Percentiles rank a stretch among this genome's conserved stretches.
Evolutionary conservation across 2,329 filamentous ascomycete genomes (phyloP).

Genomic region (Xylariomycetidae sp.): DNA sequence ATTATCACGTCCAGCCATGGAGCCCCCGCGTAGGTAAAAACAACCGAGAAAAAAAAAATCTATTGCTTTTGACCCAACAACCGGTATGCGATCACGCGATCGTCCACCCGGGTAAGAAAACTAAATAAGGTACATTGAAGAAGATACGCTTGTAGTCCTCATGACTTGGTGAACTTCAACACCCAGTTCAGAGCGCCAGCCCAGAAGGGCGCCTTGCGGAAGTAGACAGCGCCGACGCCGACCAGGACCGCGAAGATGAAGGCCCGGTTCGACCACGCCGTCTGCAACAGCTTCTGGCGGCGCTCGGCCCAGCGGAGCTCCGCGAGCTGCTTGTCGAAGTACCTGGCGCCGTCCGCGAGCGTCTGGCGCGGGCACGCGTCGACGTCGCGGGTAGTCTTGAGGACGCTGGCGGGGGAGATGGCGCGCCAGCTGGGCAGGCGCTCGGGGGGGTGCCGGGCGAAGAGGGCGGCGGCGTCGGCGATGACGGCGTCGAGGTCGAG

Average conservation of each 20-base stretch:
- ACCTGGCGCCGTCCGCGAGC: constrained; percentile 57
- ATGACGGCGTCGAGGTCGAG: constrained; percentile 77
- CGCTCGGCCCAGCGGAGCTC: constrained; percentile 65
- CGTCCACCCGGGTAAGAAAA: no score
- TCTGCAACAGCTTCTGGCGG: constrained; percentile 41
- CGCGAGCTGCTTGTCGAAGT: constrained; percentile 65
- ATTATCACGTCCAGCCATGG: no score
- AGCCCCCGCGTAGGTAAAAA: no score
- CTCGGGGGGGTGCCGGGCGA: constrained; percentile 63
- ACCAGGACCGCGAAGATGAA: constrained; percentile 61
- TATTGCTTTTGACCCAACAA: constrained; percentile 1
- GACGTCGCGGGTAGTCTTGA: constrained; percentile 70
- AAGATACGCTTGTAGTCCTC: no score
- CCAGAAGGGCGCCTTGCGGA: constrained; percentile 44
- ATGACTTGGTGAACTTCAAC: constrained; percentile 1
- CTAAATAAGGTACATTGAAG: no score
- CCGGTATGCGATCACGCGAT: no score
- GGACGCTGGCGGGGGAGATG: constrained; percentile 70
- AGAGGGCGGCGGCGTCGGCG: constrained; percentile 56
- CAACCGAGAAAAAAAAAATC: no score
- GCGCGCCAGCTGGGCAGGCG: constrained; percentile 52
- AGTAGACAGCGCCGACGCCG: constrained; percentile 61
- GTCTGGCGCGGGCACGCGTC: constrained; percentile 47
- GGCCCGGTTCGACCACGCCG: constrained; percentile 59
- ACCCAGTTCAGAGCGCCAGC: constrained; percentile 18